These are phyloP conservation scores for Tricholoma furcatifolium DNA, from an alignment of 768 basidiomycete genomes.

Conservation along the genomic window DNA sequence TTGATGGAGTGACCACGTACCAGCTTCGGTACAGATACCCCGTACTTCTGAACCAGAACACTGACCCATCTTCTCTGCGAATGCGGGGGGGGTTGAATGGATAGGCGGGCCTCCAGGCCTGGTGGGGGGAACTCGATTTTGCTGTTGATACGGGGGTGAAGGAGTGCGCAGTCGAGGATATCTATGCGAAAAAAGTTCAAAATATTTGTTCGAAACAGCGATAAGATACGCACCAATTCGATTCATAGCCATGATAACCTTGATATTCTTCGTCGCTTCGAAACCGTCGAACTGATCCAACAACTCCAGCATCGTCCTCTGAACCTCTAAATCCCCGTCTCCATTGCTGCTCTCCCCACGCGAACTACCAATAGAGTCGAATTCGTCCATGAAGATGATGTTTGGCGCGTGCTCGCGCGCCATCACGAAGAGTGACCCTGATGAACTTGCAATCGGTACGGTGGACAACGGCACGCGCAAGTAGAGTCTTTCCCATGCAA, in stretches of 20 bases:
- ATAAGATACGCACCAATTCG: constrained; percentile 50
- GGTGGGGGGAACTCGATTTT: too few relatives aligned
- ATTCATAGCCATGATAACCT: constrained; percentile 90
- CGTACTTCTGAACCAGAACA: constrained; percentile 97
- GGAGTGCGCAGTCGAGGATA: constrained; percentile 90
- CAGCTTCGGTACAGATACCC: constrained; percentile 95
- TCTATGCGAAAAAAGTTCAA: constrained; percentile 43
- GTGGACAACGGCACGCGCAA: constrained; percentile 94
- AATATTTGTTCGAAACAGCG: not conserved
- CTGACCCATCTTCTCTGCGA: constrained; percentile 99
- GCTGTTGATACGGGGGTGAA: constrained; percentile 90
- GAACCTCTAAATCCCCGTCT: constrained; percentile 85
- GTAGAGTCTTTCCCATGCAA: constrained; percentile 93
- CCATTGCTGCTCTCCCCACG: constrained; percentile 90
- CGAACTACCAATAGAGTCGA: constrained; percentile 95
- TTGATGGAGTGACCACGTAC: constrained; percentile 38
- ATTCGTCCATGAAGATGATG: constrained; percentile 99
- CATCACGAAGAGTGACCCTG: constrained; percentile 89
- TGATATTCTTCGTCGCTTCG: constrained; percentile 97
- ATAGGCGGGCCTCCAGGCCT: constrained; percentile 92
- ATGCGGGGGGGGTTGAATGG: constrained; percentile 89
- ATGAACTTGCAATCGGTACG: constrained; percentile 99
- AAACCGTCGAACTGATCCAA: constrained; percentile 90
- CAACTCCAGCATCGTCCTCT: constrained; percentile 88
- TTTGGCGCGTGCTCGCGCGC: constrained; percentile 96